Evolutionary conservation across 768 basidiomycete species (phyloP), one percentile per base, ranked within the genome.

Genomic region (Pulveroboletus sp.): DNA sequence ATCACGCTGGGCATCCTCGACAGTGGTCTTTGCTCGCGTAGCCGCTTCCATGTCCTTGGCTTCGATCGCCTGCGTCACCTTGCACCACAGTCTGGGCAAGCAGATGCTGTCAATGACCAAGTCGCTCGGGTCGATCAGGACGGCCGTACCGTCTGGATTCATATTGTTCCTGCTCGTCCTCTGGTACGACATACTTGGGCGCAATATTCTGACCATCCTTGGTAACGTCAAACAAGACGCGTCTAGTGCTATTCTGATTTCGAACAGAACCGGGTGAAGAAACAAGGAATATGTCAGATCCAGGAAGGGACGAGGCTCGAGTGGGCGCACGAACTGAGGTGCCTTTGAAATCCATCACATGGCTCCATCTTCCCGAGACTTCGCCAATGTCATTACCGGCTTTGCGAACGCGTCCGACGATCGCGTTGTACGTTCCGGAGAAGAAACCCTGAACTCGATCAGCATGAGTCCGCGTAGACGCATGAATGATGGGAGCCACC

Each of bases 41-140:
- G 97, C 97, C 11, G 81, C 85, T 58, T 94, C 91, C 92, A 98
- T 95, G 66, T 99, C 93, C 62, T 87, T 90, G 27, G 74, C 75
- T 25, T 76, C 65, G 68, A 99, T 97, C 17, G 95, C 97, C 16
- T 76, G 72, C 21, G 97, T 98, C 36, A 99, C 71, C 39, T 82
- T 75, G 33, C 73, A 62, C 97, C 97, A 99, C 45, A 97, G 69
- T 58, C 88, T 85, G 36, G 14, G 29, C 43, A 21, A 41, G 12
- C 17, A 11, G 8, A 29, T 29, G 27, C 5, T 11, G 12, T 9
- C 27, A 4, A 29, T 29, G 9, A 29, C 8, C 27, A 29, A 4
- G 27, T 29, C 27, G 27, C 12, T 11, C 27, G 27, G 12, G 12
- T 29, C 27, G 9, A 9, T 5, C 27, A 11, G 8, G 27, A 29